Evolutionary conservation across 2,329 filamentous ascomycete genomes (phyloP), one percentile per base, ranked within the genome.

Genomic region (Calycina marina): DNA sequence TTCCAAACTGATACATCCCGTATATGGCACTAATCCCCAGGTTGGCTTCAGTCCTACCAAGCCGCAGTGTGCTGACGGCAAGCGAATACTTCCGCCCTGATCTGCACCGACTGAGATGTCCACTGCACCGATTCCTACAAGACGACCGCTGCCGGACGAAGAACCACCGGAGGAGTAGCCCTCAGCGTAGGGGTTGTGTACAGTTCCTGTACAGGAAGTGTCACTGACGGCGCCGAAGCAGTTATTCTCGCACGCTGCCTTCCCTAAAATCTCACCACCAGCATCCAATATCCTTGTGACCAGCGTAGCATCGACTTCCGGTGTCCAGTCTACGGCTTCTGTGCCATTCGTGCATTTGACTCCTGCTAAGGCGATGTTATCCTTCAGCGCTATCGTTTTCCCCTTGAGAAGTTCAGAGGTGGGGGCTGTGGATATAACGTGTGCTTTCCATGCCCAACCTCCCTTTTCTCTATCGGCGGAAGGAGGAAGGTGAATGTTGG

Each of bases 81-180:
- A 18, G 16, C 44, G 41, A 13, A 49, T 47, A 5, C 38, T 43
- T 8, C 45, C 45, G 11, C 46, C 47, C 32, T 49, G 47, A 30
- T 49, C 47, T 4, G 41, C 44, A 10, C 45, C 47, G 24, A 46
- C 42, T 0, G 60, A 57, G 13, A 62, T 49, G 35, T 67, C 61
- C 5, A 61, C 55, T 3, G 53, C 40, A 0, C 59, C 58, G 4
- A 56, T 50, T 1, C 56, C 57, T 1, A 69, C 58, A 1, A 68
- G 52, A 0, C 60, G 60, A 0, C 56, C 62, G 9, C 58, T 57
- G 1, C 64, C 65, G 3, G 57, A 62, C 0, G 59, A 65, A 28
- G 62, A 67, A 2, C 65, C 65, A 2, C 65, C 63, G 6, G 59
- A 52, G 1, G 56, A 62, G 39, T 67, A 67, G 0, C 62, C 63